Evolutionary conservation across 805 yeast species (phyloP).

Genomic region (Suhomyces pyralidae): DNA sequence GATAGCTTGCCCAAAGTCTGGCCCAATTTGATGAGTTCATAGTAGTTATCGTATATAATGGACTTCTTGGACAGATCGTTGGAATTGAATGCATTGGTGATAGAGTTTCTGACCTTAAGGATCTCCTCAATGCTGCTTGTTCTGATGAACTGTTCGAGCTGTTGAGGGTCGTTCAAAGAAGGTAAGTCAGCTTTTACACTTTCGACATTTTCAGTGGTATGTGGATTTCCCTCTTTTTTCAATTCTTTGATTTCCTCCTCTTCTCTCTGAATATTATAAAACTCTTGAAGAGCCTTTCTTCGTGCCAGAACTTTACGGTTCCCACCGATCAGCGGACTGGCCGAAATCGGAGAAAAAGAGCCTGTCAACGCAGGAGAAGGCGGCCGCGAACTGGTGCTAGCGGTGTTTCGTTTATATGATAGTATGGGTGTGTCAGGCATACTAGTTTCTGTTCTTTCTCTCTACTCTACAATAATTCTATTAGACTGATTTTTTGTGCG

Average conservation of each 20-base stretch:
- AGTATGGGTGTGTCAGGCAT: slow-evolving; percentile 18
- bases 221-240: not conserved
- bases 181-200: not conserved
- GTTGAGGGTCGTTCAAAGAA: slow-evolving; percentile 17
- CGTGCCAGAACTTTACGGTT: slow-evolving; percentile 32
- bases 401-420: slow-evolving; percentile 25
- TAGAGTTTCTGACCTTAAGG: slow-evolving; percentile 26
- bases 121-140: slow-evolving; percentile 27
- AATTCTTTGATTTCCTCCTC: slow-evolving; percentile 8
- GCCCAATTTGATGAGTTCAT: slow-evolving; percentile 66
- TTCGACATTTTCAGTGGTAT: not conserved
- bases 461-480: not conserved
- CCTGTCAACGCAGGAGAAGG: slow-evolving; percentile 5
- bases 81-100: slow-evolving; percentile 46
- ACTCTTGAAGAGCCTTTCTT: slow-evolving; percentile 42
- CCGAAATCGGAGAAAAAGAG: not conserved
- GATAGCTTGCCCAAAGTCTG: slow-evolving; percentile 41
- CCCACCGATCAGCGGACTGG: not conserved
- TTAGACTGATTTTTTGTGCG: not conserved
- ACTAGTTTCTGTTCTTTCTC: not conserved
- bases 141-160: slow-evolving; percentile 19
- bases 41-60: slow-evolving; percentile 72
- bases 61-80: slow-evolving; percentile 64
- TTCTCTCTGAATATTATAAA: slow-evolving; percentile 30
- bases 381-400: not conserved